phyloP scores from a whole-genome alignment of 73 alveolate genomes.

The Effrenium voratum region DNA sequence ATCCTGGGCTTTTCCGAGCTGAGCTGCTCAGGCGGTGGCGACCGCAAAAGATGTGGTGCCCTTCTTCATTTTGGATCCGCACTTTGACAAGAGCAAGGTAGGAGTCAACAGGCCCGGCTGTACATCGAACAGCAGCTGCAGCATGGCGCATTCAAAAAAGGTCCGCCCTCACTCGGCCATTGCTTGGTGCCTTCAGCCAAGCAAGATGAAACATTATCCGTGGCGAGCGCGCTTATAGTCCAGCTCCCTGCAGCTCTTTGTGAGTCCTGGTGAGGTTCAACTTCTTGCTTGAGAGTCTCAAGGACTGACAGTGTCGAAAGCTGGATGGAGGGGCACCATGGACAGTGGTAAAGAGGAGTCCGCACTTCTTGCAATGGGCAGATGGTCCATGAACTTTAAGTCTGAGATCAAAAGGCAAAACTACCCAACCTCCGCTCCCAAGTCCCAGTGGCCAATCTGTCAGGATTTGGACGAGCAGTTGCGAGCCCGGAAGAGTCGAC shows the following conservation, averaged over 20 bases:
- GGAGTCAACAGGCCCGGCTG: conserved; percentile 71
- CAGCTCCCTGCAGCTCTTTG: neutral
- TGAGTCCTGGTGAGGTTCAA: neutral
- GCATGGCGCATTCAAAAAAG: no score
- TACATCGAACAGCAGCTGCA: neutral
- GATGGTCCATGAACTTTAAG: neutral
- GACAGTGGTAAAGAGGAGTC: no score
- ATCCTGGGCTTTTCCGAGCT: no score
- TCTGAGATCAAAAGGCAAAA: neutral
- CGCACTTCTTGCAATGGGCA: neutral
- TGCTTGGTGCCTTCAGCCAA: no score
- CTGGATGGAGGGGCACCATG: no score
- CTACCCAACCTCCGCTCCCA: neutral
- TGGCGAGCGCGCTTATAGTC: no score
- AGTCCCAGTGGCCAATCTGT: neutral
- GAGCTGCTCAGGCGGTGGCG: no score
- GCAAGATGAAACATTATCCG: no score
- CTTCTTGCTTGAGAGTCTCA: conserved; percentile 74
- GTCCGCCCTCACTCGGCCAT: no score
- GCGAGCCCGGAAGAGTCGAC: conserved; percentile 59
- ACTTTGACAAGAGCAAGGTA: conserved; percentile 6
- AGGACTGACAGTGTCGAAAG: neutral
- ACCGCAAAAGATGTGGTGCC: conserved; percentile 35
- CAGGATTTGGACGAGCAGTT: conserved; percentile 74
- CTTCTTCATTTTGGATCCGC: conserved; percentile 88